A percentile compares a stretch with the other conserved stretches of the same genome.
These are phyloP conservation scores for Micromonas commoda DNA, from an alignment of 139 green algal species.

Conservation along the genomic window DNA sequence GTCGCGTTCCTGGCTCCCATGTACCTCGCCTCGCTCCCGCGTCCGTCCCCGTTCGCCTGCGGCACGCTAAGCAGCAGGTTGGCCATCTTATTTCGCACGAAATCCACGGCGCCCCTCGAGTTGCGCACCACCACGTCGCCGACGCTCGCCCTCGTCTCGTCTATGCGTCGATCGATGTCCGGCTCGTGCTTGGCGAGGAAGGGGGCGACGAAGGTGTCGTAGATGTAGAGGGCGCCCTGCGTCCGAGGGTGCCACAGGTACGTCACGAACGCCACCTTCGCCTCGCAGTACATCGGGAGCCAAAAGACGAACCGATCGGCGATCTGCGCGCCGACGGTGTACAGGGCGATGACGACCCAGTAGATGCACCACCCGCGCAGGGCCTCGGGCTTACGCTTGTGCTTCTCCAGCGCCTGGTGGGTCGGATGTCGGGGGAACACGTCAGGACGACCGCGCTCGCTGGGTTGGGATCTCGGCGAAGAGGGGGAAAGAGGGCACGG, in stretches of 20 bases:
- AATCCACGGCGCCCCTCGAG: not conserved
- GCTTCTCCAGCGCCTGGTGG: slow-evolving; percentile 9
- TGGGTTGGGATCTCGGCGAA: not conserved
- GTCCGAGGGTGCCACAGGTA: slow-evolving; percentile 51
- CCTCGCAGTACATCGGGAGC: slow-evolving; percentile 54
- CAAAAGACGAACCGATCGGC: slow-evolving; percentile 32
- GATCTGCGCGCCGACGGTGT: not conserved
- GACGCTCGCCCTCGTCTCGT: not conserved
- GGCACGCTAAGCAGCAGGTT: not conserved
- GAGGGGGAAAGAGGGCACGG: not conserved
- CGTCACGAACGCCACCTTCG: slow-evolving; percentile 41
- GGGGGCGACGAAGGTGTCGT: slow-evolving; percentile 32
- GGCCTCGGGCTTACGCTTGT: not conserved
- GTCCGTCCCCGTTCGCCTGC: not conserved
- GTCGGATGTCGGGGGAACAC: not conserved
- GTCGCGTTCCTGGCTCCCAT: not conserved
- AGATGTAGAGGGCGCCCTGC: slow-evolving; percentile 42
- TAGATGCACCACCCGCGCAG: slow-evolving; percentile 30
- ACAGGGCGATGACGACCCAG: slow-evolving; percentile 20
- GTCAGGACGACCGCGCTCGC: not conserved
- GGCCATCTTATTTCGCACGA: not conserved
- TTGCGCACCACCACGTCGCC: not conserved
- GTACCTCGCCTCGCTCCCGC: not conserved
- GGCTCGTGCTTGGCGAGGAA: slow-evolving; percentile 28
- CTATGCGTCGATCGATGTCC: slow-evolving; percentile 20